Evolutionary conservation across 2,329 filamentous ascomycete genomes (phyloP), one percentile per base, ranked within the genome.

Genomic region (Anisogramma anomala): DNA sequence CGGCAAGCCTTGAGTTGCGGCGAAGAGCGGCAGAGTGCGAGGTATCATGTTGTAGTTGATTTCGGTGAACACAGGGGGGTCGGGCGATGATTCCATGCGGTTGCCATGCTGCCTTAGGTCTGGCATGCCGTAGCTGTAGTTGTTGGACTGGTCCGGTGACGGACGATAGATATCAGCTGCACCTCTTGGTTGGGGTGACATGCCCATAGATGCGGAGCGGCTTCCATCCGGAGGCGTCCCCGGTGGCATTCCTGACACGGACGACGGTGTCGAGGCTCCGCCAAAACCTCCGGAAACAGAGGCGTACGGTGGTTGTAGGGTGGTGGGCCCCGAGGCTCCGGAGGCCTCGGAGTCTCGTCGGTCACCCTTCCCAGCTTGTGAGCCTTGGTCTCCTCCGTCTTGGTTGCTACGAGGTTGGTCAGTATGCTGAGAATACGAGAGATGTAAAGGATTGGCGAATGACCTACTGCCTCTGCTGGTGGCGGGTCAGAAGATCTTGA

Each of bases 401-500:
- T 65, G 62, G 41, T 69, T 66, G 55, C 66, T 70, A 41, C n/a
- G 19, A 4, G 6, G 15, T 25, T 30, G 26, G 43, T 52, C 45
- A 51, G 33, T 23, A 42, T 22, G 25, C 23, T 15, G 11, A 48
- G 17, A 48, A 38, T 41, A n/a, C n/a, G n/a, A n/a, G n/a, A n/a
- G n/a, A n/a, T n/a, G n/a, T n/a, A n/a, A n/a, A n/a, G n/a, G n/a
- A n/a, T n/a, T n/a, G n/a, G n/a, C n/a, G n/a, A n/a, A n/a, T 13
- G 13, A 59, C 65, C 53, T 53, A 73, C 69, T 74, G 70, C 59
- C 65, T 61, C 47, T 65, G 62, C 43, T 64, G 55, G 50, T 80
- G 76, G 27, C 76, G 69, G n/a, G 70, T 64, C 14, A 79, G 62
- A 9, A 80, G 58, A 53, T 80, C 76, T 33, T 68, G 65, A 40